A percentile compares a stretch with the other conserved stretches of the same genome.
These are phyloP conservation scores for Crucihimalaya himalaica DNA, from an alignment of 345 rosid species.

Conservation along the genomic window DNA sequence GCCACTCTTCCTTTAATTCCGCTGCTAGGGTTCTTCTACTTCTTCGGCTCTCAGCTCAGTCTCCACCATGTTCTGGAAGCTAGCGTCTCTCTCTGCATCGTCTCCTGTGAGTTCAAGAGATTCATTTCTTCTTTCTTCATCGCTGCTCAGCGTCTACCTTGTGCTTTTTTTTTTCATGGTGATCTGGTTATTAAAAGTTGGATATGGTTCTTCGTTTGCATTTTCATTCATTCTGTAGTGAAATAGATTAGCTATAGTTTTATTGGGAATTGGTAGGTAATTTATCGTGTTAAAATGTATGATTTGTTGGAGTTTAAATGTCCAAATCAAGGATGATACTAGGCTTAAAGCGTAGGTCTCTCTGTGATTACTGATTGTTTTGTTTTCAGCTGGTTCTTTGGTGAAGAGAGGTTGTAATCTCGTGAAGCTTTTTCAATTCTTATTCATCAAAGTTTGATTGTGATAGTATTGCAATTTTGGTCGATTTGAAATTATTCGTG, in stretches of 20 bases:
- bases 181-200: slow-evolving; percentile 10
- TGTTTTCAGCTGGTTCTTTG: too few relatives aligned
- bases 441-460: not conserved
- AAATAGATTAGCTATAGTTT: too few relatives aligned
- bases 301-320: too few relatives aligned
- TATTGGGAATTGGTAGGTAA: too few relatives aligned
- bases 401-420: too few relatives aligned
- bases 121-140: not conserved
- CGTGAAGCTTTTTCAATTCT: too few relatives aligned
- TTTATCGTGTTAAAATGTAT: too few relatives aligned
- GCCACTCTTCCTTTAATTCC: not conserved
- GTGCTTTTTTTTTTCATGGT: not conserved
- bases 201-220: not conserved
- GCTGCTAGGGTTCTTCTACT: not conserved
- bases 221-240: too few relatives aligned
- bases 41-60: not conserved
- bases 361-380: too few relatives aligned
- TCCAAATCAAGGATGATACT: too few relatives aligned
- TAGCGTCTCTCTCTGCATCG: slow-evolving; percentile 76
- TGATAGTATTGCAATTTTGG: not conserved
- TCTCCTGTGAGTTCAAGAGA: slow-evolving; percentile 69
- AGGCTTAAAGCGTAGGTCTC: too few relatives aligned
- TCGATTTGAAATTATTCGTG: not conserved
- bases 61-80: slow-evolving; percentile 87
- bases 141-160: not conserved